phyloP scores from a whole-genome alignment of 352 stramenopile genomes.

The Globisporangium ultimum region DNA sequence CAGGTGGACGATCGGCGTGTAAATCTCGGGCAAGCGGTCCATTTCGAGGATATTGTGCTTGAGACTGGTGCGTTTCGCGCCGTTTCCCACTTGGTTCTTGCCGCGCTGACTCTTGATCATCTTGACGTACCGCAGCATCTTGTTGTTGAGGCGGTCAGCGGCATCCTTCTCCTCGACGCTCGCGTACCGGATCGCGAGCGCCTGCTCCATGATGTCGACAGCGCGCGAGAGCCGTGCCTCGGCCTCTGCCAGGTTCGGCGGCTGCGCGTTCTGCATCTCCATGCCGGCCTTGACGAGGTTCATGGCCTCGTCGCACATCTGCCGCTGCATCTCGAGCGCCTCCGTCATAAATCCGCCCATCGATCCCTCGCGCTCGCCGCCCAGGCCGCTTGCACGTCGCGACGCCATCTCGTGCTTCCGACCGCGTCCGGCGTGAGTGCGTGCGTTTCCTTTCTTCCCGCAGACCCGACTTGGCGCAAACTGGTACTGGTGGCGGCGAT shows the following conservation, averaged over 20 bases:
- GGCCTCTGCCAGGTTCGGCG: conserved; percentile 43
- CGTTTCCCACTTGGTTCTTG: conserved; percentile 35
- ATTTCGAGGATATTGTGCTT: conserved; percentile 79
- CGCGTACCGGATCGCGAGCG: conserved; percentile 71
- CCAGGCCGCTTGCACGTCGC: too few species aligned
- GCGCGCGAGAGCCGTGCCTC: conserved; percentile 67
- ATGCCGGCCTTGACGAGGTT: conserved; percentile 78
- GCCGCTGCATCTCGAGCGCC: conserved; percentile 44
- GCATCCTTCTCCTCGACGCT: conserved; percentile 70
- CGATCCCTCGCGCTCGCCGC: background rate
- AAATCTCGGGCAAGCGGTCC: conserved; percentile 52
- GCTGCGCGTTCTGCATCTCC: conserved; percentile 67
- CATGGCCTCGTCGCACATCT: conserved; percentile 80
- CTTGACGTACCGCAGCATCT: conserved; percentile 86
- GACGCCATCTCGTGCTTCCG: too few species aligned
- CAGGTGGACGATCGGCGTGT: conserved; percentile 57
- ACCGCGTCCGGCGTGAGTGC: too few species aligned
- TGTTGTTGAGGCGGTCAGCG: conserved; percentile 69
- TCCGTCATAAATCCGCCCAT: conserved; percentile 3
- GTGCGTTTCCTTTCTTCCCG: too few species aligned
- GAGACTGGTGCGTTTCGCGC: conserved; percentile 23
- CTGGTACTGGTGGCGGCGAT: too few species aligned
- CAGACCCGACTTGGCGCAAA: too few species aligned
- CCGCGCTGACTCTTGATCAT: conserved; percentile 80
- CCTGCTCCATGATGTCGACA: conserved; percentile 73